Evolutionary conservation across 805 yeast species (phyloP), one percentile per base, ranked within the genome.

Genomic region (Candida peoriensis): DNA sequence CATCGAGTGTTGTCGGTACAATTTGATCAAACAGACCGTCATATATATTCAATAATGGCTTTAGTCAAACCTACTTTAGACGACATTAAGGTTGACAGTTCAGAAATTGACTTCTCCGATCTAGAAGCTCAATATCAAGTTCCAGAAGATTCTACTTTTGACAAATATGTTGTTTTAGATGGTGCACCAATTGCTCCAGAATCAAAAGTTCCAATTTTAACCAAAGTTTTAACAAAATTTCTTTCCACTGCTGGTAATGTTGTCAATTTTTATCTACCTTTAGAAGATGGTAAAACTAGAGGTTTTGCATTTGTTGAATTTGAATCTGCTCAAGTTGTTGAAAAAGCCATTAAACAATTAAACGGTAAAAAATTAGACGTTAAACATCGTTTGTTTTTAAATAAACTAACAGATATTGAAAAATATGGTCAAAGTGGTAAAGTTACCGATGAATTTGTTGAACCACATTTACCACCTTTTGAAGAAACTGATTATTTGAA

Each of bases 121-220:
- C 70, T 90, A 54, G 97, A 90, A 60, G 78, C 72, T 38, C 69
- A 85, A 61, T 87, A 72, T 60, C 61, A 74, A 17, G 78, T 82
- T 32, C 72, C 75, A 37, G 76, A 72, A 35, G 76, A 74, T 34
- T 64, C 70, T 38, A 74, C 78, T 33, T 70, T 84, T 38, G 95
- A 85, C 53, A 75, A 75, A 52, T 88, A 76, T 55, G 77, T 90
- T 38, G 84, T 90, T 20, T 82, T 87, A 33, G 97, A 88, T 58
- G 98, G 98, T 31, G 89, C 95, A 9, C 99, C 99, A 47, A 70
- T 87, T 42, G 95, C 95, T 18, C 96, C 97, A 39, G 95, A 81
- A 57, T 60, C 86, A 34, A 93, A 93, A 64, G 84, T 79, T 33
- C 84, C 87, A 37, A 77, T 84, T 39, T 73, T 93, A 56, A 74